These are phyloP conservation scores for Fusarium irregulare DNA, from an alignment of 2,329 filamentous ascomycete species.

Conservation along the genomic window DNA sequence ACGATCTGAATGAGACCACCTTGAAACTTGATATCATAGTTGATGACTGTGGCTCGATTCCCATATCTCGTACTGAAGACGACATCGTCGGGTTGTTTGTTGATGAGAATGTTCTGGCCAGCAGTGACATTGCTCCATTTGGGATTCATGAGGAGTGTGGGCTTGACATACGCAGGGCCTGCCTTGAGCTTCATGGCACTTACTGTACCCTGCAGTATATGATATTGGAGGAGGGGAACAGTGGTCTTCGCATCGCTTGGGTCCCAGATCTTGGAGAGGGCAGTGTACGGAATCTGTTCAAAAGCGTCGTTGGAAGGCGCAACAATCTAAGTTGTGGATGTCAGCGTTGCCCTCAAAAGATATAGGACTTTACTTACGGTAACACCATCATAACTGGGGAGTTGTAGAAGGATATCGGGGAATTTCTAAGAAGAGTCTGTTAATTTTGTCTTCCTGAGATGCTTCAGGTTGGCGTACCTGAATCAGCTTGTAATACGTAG, in stretches of 20 bases:
- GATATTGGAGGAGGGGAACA: conserved; percentile 68
- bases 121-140: conserved; percentile 61
- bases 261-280: conserved; percentile 60
- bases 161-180: conserved; percentile 54
- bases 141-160: conserved; percentile 57
- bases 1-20: conserved; percentile 65
- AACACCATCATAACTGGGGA: conserved; percentile 57
- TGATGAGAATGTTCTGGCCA: conserved; percentile 61
- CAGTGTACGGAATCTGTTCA: conserved; percentile 63
- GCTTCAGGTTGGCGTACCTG: conserved; percentile 47
- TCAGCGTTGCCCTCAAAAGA: not conserved
- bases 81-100: conserved; percentile 56
- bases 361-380: conserved; percentile 51
- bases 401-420: conserved; percentile 57
- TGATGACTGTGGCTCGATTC: conserved; percentile 55
- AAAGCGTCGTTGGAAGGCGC: conserved; percentile 70
- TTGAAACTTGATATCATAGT: conserved; percentile 59
- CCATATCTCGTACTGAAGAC: conserved; percentile 64
- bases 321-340: conserved; percentile 55
- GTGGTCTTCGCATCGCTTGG: conserved; percentile 58
- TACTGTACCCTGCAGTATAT: conserved; percentile 67
- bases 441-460: not conserved
- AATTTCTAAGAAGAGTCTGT: conserved; percentile 53
- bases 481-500: conserved; percentile 58
- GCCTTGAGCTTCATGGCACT: conserved; percentile 51